Evolutionary conservation across 495 filamentous ascomycete species (phyloP), one percentile per base, ranked within the genome.

Genomic region (Podospora pseudopauciseta): DNA sequence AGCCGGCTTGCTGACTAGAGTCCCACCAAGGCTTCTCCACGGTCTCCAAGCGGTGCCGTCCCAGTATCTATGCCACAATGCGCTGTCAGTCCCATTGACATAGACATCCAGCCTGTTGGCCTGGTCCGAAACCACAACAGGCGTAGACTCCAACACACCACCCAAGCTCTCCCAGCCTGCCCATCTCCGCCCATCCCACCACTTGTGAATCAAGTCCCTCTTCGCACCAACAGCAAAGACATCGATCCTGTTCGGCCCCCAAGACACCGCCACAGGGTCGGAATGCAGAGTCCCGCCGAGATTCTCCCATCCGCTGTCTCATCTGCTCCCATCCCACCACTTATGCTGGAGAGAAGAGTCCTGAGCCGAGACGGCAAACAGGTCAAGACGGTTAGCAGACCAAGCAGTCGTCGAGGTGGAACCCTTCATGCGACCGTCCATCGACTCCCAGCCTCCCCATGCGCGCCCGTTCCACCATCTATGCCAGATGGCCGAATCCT

Each of bases 51-150:
- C 18, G 13, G 19, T 54, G 1, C 71, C 71, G 60, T 73, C 65
- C 73, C 73, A 76, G n/a, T 19, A 20, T n/a, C 58, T 53, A 44
- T 72, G 67, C 65, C 68, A 74, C 56, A 70, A 23, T 0, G 70
- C 67, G 44, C 62, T 72, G 53, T 76, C 73, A 5, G 65, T 72
- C 0, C 75, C 74, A 7, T 71, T 39, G 1, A 56, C 77, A 65
- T 77, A 81, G 20, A 81, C 67, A 64, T 78, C 74, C 4, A 80
- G 44, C 19, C 73, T 65, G 60, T 73, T 71, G 1, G 70, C 53
- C 2, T 69, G 70, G 69, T 75, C 75, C 20, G 68, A 72, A 6
- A 78, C 73, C 2, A 75, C 71, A 0, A 71, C 68, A 4, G 78
- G 65, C 7, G 30, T 70, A 7, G 70, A 73, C 53, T 70, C 71